These are phyloP conservation scores for Filobasidium wieringae DNA, from an alignment of 768 basidiomycete genomes.

Conservation along the genomic window DNA sequence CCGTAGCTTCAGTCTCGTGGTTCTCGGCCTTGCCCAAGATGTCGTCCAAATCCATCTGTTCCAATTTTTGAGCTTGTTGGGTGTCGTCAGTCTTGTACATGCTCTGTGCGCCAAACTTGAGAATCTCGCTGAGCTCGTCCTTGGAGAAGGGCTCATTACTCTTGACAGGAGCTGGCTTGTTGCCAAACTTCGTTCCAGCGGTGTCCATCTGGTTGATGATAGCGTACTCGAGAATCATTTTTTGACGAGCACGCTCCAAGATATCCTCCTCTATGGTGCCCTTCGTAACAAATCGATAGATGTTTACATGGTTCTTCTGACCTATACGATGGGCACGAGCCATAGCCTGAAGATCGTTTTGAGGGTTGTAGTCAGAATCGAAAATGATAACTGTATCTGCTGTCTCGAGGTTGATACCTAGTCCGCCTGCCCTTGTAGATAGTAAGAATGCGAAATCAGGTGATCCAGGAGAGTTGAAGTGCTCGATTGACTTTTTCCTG, in stretches of 20 bases:
- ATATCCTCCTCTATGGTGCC: conserved; percentile 99
- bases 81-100: conserved; percentile 98
- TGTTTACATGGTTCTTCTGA: conserved; percentile 95
- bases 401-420: conserved; percentile 97
- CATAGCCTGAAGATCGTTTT: conserved; percentile 98
- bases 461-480: conserved; percentile 86
- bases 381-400: conserved; percentile 99
- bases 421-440: conserved; percentile 90
- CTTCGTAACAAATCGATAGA: conserved; percentile 96
- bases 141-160: conserved; percentile 46
- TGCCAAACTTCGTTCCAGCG: conserved; percentile 85
- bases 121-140: conserved; percentile 89
- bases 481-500: conserved; percentile 88
- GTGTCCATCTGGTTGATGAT: conserved; percentile 99
- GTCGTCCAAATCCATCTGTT: conserved; percentile 98
- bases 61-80: conserved; percentile 85
- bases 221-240: conserved; percentile 99
- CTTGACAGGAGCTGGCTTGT: conserved; percentile 49
- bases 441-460: conserved; percentile 94
- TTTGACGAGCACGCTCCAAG: conserved; percentile 92
- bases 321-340: conserved; percentile 98
- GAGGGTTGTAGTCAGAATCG: conserved; percentile 97
- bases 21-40: conserved; percentile 93
- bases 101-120: conserved; percentile 98
- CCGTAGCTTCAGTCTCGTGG: conserved; percentile 80